Percentiles rank a stretch among this genome's conserved stretches.
These are phyloP conservation scores for Malus fusca DNA, from an alignment of 306 rosid genomes.

Conservation along the genomic window DNA sequence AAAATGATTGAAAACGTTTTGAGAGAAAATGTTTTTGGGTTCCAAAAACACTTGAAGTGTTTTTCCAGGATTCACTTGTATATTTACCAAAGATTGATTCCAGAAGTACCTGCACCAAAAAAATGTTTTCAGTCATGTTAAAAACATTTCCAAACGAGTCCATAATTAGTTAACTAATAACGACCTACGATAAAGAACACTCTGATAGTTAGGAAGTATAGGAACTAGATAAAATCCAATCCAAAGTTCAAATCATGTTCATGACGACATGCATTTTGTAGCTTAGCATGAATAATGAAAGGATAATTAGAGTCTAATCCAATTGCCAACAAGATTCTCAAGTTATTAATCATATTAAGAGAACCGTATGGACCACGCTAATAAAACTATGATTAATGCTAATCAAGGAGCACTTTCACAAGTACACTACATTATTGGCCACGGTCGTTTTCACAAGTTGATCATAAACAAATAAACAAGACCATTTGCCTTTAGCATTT, in stretches of 20 bases:
- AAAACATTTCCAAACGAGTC: no score
- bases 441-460: conserved; percentile 15
- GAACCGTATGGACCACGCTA: conserved; percentile 3
- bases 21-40: no score
- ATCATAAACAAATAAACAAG: neutral
- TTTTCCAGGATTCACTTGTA: no score
- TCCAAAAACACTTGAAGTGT: no score
- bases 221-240: neutral
- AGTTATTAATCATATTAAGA: neutral
- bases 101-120: no score
- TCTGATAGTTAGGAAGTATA: neutral
- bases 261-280: neutral
- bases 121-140: no score
- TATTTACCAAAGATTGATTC: no score
- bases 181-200: neutral
- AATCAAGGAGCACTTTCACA: conserved; percentile 9
- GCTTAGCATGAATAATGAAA: neutral
- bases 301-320: neutral
- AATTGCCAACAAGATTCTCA: neutral
- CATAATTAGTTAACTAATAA: no score
- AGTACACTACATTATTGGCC: conserved; percentile 5
- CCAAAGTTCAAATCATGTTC: neutral
- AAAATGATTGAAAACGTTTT: no score
- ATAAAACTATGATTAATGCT: conserved; percentile 5
- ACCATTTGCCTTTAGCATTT: neutral